These are phyloP conservation scores for Lactarius psammicola DNA, from an alignment of 768 basidiomycete species.

Conservation along the genomic window DNA sequence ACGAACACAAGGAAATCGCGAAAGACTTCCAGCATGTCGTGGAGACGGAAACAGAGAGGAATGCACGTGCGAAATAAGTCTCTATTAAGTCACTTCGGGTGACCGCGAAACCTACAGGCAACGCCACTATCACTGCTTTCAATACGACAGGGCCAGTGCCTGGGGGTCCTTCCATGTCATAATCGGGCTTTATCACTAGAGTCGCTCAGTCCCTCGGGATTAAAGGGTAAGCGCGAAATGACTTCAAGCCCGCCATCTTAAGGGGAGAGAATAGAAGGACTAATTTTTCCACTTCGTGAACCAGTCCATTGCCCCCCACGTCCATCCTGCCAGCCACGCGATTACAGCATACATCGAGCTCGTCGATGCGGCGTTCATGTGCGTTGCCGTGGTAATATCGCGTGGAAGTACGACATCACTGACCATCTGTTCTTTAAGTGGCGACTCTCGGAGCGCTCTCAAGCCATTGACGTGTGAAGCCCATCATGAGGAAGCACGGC, in stretches of 20 bases:
- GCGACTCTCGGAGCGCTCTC: too few relatives aligned
- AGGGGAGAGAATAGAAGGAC: conserved; percentile 36
- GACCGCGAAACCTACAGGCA: conserved; percentile 25
- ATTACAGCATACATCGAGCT: too few relatives aligned
- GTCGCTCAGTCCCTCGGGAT: conserved; percentile 23
- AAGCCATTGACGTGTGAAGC: too few relatives aligned
- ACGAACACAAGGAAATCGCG: conserved; percentile 44
- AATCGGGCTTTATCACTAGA: conserved; percentile 9
- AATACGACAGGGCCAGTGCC: conserved; percentile 6
- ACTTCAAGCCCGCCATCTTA: conserved; percentile 58
- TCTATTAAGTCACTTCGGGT: conserved; percentile 10
- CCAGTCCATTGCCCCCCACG: conserved; percentile 33
- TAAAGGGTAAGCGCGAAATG: conserved; percentile 63
- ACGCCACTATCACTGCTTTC: background rate
- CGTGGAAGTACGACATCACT: too few relatives aligned
- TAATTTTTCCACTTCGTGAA: conserved; percentile 39
- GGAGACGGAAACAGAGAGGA: conserved; percentile 42
- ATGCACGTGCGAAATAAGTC: conserved; percentile 15
- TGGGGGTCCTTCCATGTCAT: conserved; percentile 15
- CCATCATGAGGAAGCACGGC: too few relatives aligned
- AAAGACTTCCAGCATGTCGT: conserved; percentile 48
- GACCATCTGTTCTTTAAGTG: too few relatives aligned
- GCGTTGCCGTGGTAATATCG: too few relatives aligned
- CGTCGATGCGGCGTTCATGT: too few relatives aligned
- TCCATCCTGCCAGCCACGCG: conserved; percentile 30